These are phyloP conservation scores for Septoria linicola DNA, from an alignment of 2,329 filamentous ascomycete species.

Conservation along the genomic window DNA sequence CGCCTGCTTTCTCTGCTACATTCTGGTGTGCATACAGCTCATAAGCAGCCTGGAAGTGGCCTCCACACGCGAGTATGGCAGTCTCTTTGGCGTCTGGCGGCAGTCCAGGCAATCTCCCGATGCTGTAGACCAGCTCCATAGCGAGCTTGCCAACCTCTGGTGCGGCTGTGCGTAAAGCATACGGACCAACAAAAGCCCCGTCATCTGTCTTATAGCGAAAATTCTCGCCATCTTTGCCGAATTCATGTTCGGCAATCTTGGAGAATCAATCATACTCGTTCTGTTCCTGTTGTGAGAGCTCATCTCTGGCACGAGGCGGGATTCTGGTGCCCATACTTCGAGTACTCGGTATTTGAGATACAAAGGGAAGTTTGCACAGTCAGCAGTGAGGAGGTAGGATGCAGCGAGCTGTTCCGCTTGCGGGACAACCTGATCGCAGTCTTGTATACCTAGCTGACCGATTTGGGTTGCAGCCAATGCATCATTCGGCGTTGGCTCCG, in stretches of 20 bases:
- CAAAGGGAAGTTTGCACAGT: too few species aligned
- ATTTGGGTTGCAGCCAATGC: too few species aligned
- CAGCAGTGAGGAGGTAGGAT: too few species aligned
- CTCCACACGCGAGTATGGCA: slow-evolving; percentile 28
- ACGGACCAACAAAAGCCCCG: slow-evolving; percentile 17
- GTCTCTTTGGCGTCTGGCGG: slow-evolving; percentile 27
- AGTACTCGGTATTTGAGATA: too few species aligned
- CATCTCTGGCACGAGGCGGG: slow-evolving; percentile 12
- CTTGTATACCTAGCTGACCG: too few species aligned
- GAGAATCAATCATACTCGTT: slow-evolving; percentile 12
- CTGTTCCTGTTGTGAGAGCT: slow-evolving; percentile 15
- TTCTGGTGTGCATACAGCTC: slow-evolving; percentile 30
- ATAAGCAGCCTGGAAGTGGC: slow-evolving; percentile 26
- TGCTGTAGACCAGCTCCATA: slow-evolving; percentile 19
- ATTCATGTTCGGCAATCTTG: slow-evolving; percentile 11
- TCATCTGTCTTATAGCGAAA: slow-evolving; percentile 18
- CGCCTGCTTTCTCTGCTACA: slow-evolving; percentile 22
- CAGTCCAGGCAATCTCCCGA: slow-evolving; percentile 23
- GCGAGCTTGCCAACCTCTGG: slow-evolving; percentile 19
- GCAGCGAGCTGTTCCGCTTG: too few species aligned
- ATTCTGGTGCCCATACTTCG: too few species aligned
- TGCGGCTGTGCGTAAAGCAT: slow-evolving; percentile 9
- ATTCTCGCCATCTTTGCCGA: slow-evolving; percentile 16
- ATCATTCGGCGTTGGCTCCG: too few species aligned
- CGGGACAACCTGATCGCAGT: too few species aligned